These are phyloP conservation scores for Penicillium silybi DNA, from an alignment of 495 filamentous ascomycete species.

Conservation along the genomic window DNA sequence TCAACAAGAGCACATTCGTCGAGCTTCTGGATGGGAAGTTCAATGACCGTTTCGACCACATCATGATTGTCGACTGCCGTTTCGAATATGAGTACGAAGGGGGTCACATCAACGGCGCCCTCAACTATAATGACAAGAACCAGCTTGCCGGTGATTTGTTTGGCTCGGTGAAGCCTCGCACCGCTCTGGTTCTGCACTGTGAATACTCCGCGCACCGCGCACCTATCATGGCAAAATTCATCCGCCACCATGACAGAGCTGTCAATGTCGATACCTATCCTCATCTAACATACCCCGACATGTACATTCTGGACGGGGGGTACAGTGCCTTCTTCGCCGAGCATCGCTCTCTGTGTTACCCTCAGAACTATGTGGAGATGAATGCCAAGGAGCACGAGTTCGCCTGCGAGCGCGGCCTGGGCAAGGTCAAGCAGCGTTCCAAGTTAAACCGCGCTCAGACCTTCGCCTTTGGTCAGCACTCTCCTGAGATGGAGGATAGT, in stretches of 20 bases:
- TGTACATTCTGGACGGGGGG: constrained; percentile 95
- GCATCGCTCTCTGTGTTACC: constrained; percentile 75
- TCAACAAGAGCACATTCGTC: constrained; percentile 72
- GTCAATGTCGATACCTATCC: constrained; percentile 82
- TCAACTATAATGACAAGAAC: constrained; percentile 97
- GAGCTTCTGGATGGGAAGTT: constrained; percentile 86
- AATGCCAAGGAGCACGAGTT: constrained; percentile 79
- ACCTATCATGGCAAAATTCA: constrained; percentile 80
- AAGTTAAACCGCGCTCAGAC: constrained; percentile 87
- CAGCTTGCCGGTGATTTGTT: constrained; percentile 75
- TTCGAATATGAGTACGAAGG: constrained; percentile 99
- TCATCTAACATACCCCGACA: constrained; percentile 82
- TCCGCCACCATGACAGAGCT: constrained; percentile 81
- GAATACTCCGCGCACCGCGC: constrained; percentile 97
- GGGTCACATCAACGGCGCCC: constrained; percentile 85
- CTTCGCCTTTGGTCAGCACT: constrained; percentile 81
- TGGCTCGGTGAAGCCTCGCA: constrained; percentile 58
- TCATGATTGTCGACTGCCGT: constrained; percentile 88
- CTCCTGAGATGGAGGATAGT: constrained; percentile 68
- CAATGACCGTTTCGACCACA: constrained; percentile 65
- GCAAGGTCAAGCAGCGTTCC: constrained; percentile 75
- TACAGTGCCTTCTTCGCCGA: constrained; percentile 88
- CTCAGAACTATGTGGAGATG: constrained; percentile 97
- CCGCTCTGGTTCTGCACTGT: constrained; percentile 90
- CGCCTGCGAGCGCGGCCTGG: constrained; percentile 91